A percentile compares a stretch with the other conserved stretches of the same genome.
Conservation (phyloP, 106 monocot species). For the Dioscorea zingiberensis region DNA sequence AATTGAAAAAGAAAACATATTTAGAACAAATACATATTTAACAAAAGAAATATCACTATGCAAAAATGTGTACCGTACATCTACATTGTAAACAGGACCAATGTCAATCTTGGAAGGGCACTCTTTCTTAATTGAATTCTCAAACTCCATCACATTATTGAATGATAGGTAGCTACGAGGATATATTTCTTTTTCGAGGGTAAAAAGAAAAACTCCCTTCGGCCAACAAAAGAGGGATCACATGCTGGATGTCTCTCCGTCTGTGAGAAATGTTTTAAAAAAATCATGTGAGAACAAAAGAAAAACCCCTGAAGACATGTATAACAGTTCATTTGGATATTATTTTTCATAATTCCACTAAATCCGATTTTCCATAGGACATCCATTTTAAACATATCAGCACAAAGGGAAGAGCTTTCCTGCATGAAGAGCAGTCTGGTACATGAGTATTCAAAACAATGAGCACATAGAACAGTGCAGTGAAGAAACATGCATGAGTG, state of each 20-base stretch:
- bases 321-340: background rate
- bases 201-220: constrained; percentile 94
- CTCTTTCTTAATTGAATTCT: constrained; percentile 76
- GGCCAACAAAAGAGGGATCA: constrained; percentile 65
- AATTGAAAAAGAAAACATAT: constrained; percentile 2
- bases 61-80: constrained; percentile 31
- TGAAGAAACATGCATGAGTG: too few species aligned
- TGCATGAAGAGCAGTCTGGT: constrained; percentile 22
- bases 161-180: constrained; percentile 91
- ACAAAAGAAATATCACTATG: background rate
- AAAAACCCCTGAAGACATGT: background rate
- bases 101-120: constrained; percentile 89
- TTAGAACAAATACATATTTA: background rate
- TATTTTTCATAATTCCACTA: background rate
- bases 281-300: background rate
- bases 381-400: constrained; percentile 89
- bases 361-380: constrained; percentile 99
- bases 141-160: constrained; percentile 59
- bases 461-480: too few species aligned
- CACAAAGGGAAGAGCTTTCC: constrained; percentile 88
- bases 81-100: constrained; percentile 84
- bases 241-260: constrained; percentile 94
- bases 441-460: background rate
- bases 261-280: constrained; percentile 31
- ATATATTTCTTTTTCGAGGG: constrained; percentile 78